Percentiles rank a stretch among this genome's conserved stretches.
phyloP scores from a whole-genome alignment of 2,329 filamentous ascomycete species.

The Purpureocillium takamizusanense region DNA sequence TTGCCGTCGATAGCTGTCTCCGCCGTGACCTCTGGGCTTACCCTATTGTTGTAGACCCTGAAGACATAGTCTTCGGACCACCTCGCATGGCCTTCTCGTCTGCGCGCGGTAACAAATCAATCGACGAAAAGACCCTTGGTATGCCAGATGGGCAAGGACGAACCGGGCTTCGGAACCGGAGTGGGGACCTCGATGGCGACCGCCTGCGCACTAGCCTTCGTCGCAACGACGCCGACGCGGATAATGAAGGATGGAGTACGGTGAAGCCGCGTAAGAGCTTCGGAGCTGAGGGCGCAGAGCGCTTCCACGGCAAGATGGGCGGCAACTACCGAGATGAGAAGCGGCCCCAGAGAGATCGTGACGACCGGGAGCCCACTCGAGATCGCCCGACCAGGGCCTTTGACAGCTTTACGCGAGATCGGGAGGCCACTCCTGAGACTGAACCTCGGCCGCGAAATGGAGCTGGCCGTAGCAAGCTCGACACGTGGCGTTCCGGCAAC shows the following conservation, averaged over 20 bases:
- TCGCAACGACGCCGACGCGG: slow-evolving; percentile 47
- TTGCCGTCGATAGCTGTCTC: not conserved
- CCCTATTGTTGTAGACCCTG: slow-evolving; percentile 42
- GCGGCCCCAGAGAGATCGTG: slow-evolving; percentile 41
- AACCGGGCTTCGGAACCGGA: slow-evolving; percentile 45
- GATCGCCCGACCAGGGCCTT: slow-evolving; percentile 38
- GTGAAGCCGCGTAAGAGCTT: slow-evolving; percentile 69
- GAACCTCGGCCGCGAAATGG: slow-evolving; percentile 56
- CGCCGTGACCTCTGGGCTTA: slow-evolving; percentile 2
- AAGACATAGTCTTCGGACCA: slow-evolving; percentile 79
- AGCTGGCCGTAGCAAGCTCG: slow-evolving; percentile 54
- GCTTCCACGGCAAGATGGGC: slow-evolving; percentile 58
- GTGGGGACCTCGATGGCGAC: slow-evolving; percentile 41
- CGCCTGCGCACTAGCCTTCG: slow-evolving; percentile 39
- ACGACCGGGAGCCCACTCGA: slow-evolving; percentile 44
- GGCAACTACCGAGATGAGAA: slow-evolving; percentile 34
- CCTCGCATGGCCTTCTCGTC: slow-evolving; percentile 79
- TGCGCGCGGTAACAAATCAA: slow-evolving; percentile 46
- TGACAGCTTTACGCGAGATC: slow-evolving; percentile 40
- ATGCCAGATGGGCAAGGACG: slow-evolving; percentile 49
- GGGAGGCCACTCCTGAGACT: slow-evolving; percentile 38
- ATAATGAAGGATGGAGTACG: slow-evolving; percentile 65
- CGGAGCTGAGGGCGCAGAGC: slow-evolving; percentile 61
- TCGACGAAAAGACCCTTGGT: slow-evolving; percentile 42
- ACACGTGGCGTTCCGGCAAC: slow-evolving; percentile 65